phyloP scores from a whole-genome alignment of 2,329 filamentous ascomycete species.

The Gaeumannomyces tritici region DNA sequence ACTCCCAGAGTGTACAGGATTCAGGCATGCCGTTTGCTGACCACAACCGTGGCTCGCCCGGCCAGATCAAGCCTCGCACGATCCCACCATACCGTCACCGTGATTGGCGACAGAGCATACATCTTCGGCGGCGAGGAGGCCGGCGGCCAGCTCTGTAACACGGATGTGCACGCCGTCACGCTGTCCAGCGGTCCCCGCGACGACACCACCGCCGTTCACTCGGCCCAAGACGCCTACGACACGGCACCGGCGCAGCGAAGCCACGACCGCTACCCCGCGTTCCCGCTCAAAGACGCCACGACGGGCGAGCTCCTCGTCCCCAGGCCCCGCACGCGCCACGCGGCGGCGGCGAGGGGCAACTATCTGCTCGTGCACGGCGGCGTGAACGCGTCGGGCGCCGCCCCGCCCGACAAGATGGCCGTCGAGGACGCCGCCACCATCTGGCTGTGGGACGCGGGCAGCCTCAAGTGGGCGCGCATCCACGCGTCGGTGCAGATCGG shows the following conservation, averaged over 20 bases:
- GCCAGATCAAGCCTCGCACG: constrained; percentile 29
- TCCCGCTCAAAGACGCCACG: constrained; percentile 14
- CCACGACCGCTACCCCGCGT: constrained; percentile 23
- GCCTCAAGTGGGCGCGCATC: constrained; percentile 22
- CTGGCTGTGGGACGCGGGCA: constrained; percentile 27
- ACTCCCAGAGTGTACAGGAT: too few relatives aligned
- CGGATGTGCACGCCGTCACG: constrained; percentile 41
- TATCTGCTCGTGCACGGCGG: constrained; percentile 26
- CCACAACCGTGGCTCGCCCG: neutral
- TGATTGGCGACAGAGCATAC: constrained; percentile 43
- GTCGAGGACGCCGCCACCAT: constrained; percentile 20
- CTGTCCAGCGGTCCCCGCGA: constrained; percentile 31
- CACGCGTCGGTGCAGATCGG: constrained; percentile 20
- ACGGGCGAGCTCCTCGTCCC: constrained; percentile 20
- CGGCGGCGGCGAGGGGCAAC: constrained; percentile 22
- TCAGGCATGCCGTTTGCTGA: neutral
- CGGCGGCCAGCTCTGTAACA: constrained; percentile 30
- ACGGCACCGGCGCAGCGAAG: constrained; percentile 11
- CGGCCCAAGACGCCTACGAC: neutral
- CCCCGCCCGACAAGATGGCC: constrained; percentile 9
- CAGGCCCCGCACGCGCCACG: constrained; percentile 21
- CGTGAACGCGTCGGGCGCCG: constrained; percentile 16
- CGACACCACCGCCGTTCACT: neutral
- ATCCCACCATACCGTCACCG: constrained; percentile 39
- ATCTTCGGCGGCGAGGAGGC: constrained; percentile 41